phyloP scores from a whole-genome alignment of 768 basidiomycete species.

The Jaapia argillacea region DNA sequence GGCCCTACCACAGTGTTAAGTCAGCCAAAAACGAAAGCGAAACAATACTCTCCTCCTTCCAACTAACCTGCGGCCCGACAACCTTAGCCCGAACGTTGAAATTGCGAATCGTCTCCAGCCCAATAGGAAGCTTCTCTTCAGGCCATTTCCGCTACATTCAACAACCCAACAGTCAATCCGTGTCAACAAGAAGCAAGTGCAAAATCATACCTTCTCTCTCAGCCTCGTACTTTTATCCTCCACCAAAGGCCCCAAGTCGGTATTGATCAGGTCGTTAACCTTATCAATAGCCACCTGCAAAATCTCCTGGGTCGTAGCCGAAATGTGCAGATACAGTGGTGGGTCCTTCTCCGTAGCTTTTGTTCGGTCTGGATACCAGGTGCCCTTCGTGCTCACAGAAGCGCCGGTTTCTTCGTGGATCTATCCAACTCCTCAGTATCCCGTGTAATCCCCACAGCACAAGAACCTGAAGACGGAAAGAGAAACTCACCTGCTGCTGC shows the following conservation, averaged over 20 bases:
- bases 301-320: conserved; percentile 58
- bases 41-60: no score
- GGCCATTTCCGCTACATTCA: conserved; percentile 84
- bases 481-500: conserved; percentile 67
- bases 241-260: conserved; percentile 75
- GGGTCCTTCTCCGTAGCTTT: conserved; percentile 92
- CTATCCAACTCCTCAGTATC: conserved; percentile 30
- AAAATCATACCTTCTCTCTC: conserved; percentile 46
- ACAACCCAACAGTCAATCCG: not conserved
- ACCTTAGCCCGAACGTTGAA: conserved; percentile 98
- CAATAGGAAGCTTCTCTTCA: conserved; percentile 89
- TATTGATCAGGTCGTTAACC: conserved; percentile 59
- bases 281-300: conserved; percentile 61
- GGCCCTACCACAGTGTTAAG: conserved; percentile 45
- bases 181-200: not conserved
- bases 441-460: conserved; percentile 3
- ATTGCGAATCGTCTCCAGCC: conserved; percentile 84
- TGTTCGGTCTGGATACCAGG: conserved; percentile 90
- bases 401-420: conserved; percentile 90
- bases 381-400: conserved; percentile 85
- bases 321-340: conserved; percentile 88
- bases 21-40: no score
- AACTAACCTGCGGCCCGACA: conserved; percentile 80
- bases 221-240: conserved; percentile 65
- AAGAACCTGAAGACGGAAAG: no score